Base-by-base conservation (phyloP, 371 early-diverging fungal genomes). In the Mycotypha africana region DNA sequence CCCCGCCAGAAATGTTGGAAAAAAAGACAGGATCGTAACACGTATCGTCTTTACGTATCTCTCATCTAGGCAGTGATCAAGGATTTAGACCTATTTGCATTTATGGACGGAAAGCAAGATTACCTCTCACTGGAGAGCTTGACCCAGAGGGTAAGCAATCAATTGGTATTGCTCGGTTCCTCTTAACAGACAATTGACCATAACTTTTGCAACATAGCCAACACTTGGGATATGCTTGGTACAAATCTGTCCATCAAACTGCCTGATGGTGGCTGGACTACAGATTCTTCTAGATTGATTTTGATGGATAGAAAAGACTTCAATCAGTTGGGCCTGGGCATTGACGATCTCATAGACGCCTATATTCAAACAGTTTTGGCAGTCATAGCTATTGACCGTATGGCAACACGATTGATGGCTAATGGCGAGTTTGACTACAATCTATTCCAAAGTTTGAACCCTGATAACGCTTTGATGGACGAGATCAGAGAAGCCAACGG, bases 281-380 rank as follows among this genome's bases (percentile, higher is more conserved):
- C 93, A 1, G 93, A 94, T 54, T 78, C 93, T 4, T 84, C 87
- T 47, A 73, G 93, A 11, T 60, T 94, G 31, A 64, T 91, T 40
- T 72, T 93, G 19, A 92, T 95, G 92, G 95, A 95, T 59, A 82
- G 92, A 47, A 93, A 92, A 52, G 95, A 93, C 48, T 93, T 95
- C 42, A 93, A 95, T 65, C 85, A 86, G 57, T 76, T 92, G 23
- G 93, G 92, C 7, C 60, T 93, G 19, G 95, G 94, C 3, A 78
- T 93, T 33, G 93, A 93, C 57, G 93, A 93, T 49, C 63, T 93
- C 49, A 95, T 93, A 50, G 93, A 93, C 58, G 92, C 91, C 3
- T 93, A 92, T 53, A 89, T 95, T 53, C 95, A 95, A 58, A 93
- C 95, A 1, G 86, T 90, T 4, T 60, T 92, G 22, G 79, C 84